Percentiles rank a stretch among this genome's conserved stretches.
phyloP scores from a whole-genome alignment of 176 grass and related monocot species.

The Carex scoparia region DNA sequence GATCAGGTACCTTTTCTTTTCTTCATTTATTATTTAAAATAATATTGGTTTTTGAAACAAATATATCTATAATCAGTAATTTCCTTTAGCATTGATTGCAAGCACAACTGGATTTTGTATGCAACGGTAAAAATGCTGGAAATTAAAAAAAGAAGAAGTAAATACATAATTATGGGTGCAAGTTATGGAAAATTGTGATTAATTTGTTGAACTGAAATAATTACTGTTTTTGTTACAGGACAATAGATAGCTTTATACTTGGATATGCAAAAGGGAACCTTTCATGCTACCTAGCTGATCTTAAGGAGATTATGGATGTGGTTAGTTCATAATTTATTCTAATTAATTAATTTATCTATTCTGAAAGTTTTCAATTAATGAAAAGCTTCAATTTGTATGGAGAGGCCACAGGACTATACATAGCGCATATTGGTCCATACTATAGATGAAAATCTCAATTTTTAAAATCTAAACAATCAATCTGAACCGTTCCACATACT shows the following conservation, averaged over 20 bases:
- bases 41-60: too few relatives aligned
- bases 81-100: background rate
- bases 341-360: background rate
- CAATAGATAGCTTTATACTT: constrained; percentile 70
- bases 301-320: constrained; percentile 48
- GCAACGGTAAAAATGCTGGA: background rate
- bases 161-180: background rate
- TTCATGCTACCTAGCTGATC: constrained; percentile 61
- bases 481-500: too few relatives aligned
- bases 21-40: background rate
- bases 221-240: constrained; percentile 28
- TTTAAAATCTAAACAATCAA: too few relatives aligned
- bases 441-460: too few relatives aligned
- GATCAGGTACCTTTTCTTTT: constrained; percentile 25
- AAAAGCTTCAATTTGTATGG: background rate
- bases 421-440: too few relatives aligned
- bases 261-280: constrained; percentile 65
- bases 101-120: background rate
- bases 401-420: too few relatives aligned
- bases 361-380: background rate
- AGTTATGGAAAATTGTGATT: background rate
- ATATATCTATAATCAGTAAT: too few relatives aligned
- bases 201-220: background rate
- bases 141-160: background rate
- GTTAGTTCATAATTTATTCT: constrained; percentile 31